Evolutionary conservation across 2,329 filamentous ascomycete genomes (phyloP), one percentile per base, ranked within the genome.

Genomic region (Rutstroemia sp.): DNA sequence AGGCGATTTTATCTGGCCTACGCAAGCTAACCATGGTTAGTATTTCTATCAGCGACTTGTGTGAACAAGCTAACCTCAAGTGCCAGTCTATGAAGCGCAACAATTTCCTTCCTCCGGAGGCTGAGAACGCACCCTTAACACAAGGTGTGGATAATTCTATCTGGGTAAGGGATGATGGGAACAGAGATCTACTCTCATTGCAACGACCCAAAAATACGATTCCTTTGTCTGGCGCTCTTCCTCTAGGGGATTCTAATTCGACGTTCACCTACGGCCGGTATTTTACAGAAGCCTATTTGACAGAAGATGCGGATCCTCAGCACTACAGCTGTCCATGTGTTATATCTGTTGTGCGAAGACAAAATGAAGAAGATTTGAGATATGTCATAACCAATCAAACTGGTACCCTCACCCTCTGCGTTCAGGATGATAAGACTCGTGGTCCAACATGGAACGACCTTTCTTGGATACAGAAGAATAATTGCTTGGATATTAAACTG

Each of bases 401-500:
- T 63, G 86, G 88, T 14, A 78, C 87, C 19, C 78, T 95, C 57
- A 89, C 91, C 62, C 73, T 96, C 38, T 76, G 80, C 48, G 83
- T 96, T 14, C 86, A 88, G 64, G 76, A 79, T 25, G 84, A 84
- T 65, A 84, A 84, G 63, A 83, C 80, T 61, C 73, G 76, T 6
- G 88, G 88, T 0, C 82, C 88, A 1, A 85, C 82, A 0, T 96
- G 91, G 91, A 82, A 89, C 6, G 87, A 94, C 68, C 81, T 95
- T 5, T 79, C 82, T 44, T 96, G 91, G 91, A 85, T 85, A 57
- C 78, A 84, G 17, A 84, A 87, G 48, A 77, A 78, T 6, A 80
- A 78, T 58, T 78, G 81, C 0, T 77, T 96, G 56, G 81, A 84
- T 19, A 70, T 95, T 39, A 81, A 81, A 58, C 73, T 96, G 17